Conservation (phyloP, 2,329 filamentous ascomycete genomes). For the Emmonsia crescens region DNA sequence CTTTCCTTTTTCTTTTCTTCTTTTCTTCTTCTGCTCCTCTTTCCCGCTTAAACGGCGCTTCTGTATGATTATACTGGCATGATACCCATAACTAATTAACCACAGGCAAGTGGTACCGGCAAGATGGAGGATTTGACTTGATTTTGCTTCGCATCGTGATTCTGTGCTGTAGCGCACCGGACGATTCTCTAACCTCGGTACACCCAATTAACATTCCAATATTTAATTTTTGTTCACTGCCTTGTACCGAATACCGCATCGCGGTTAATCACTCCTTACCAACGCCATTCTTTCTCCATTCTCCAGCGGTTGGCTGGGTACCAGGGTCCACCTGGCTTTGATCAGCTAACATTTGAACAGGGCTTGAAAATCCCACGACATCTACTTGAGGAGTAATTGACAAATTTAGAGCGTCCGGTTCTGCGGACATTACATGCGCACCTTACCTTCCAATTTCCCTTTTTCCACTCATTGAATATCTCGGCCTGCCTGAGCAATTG, state of each 20-base stretch:
- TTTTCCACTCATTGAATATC: neutral
- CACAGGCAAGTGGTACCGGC: neutral
- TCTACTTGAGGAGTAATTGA: neutral
- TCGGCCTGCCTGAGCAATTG: neutral
- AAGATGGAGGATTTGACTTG: neutral
- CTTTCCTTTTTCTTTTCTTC: neutral
- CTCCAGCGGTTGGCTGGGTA: neutral
- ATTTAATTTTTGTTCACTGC: conserved; percentile 1
- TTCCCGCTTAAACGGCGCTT: neutral
- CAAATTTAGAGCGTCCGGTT: neutral
- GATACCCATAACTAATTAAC: conserved; percentile 4
- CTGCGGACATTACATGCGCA: neutral
- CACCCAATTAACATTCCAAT: conserved; percentile 1
- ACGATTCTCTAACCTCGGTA: neutral
- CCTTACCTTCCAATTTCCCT: neutral
- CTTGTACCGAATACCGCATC: neutral
- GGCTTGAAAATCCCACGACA: neutral
- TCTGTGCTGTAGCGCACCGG: conserved; percentile 3
- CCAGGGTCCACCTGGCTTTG: neutral
- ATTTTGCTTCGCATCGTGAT: neutral
- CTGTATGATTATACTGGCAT: conserved; percentile 1
- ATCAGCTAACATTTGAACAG: neutral
- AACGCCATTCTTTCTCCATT: neutral
- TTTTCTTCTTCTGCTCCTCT: neutral
- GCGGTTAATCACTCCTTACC: neutral